These are phyloP conservation scores for Solanum dulcamara DNA, from an alignment of 257 asterid species.

Conservation along the genomic window DNA sequence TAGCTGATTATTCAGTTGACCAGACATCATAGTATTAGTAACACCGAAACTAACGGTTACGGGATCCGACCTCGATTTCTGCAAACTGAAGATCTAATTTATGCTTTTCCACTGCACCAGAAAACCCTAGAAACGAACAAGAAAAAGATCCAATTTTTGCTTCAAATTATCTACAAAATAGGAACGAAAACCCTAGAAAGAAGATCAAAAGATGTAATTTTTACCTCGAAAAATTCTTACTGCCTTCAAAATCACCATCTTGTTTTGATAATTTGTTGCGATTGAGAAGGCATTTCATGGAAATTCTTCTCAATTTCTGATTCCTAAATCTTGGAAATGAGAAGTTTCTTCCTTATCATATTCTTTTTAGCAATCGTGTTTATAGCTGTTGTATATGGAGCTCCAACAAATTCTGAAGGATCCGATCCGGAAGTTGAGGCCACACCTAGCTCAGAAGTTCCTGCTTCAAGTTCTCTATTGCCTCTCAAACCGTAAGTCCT, in stretches of 20 bases:
- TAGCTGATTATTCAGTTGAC: background rate
- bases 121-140: background rate
- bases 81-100: background rate
- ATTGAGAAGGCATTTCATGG: background rate
- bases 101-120: background rate
- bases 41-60: background rate
- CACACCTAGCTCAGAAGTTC: background rate
- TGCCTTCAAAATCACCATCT: background rate
- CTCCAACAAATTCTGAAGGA: conserved; percentile 19
- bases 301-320: background rate
- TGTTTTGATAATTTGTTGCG: background rate
- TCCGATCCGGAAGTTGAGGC: conserved; percentile 23
- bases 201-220: background rate
- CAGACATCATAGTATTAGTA: background rate
- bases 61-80: background rate
- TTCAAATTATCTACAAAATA: background rate
- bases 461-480: conserved; percentile 17
- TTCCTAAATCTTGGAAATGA: conserved; percentile 19
- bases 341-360: conserved; percentile 24
- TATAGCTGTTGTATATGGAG: conserved; percentile 36
- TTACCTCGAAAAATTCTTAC: background rate
- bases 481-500: conserved; percentile 48
- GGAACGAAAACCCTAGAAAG: background rate
- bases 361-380: conserved; percentile 32
- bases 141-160: background rate